phyloP scores from a whole-genome alignment of 495 filamentous ascomycete species.

The Podospora australis region DNA sequence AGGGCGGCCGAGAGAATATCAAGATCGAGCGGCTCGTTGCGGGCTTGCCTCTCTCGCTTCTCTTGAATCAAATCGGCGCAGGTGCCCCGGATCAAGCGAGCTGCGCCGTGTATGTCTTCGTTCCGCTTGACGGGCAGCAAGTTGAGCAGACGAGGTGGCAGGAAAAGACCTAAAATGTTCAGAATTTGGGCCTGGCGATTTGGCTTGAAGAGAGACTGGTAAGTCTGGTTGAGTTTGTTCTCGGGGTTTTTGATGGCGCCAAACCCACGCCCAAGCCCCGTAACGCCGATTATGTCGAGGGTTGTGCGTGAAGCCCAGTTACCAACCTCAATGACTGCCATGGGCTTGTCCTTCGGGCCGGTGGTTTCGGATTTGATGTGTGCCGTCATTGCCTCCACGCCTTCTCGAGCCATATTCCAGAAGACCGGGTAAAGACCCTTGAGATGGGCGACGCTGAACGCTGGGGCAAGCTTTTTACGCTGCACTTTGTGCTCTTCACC shows the following conservation, averaged over 20 bases:
- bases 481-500: conserved; percentile 81
- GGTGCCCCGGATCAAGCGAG: conserved; percentile 51
- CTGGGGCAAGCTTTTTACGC: conserved; percentile 73
- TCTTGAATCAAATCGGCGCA: conserved; percentile 60
- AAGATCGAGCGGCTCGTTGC: conserved; percentile 45
- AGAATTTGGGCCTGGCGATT: conserved; percentile 35
- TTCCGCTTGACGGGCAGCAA: conserved; percentile 63
- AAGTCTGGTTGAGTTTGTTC: conserved; percentile 61
- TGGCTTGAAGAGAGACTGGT: conserved; percentile 52
- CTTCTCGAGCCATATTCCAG: conserved; percentile 59
- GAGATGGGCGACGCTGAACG: conserved; percentile 78
- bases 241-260: conserved; percentile 57
- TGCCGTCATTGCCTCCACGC: conserved; percentile 41
- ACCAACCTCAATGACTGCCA: conserved; percentile 57
- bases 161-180: conserved; percentile 36
- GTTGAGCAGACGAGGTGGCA: conserved; percentile 45
- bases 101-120: conserved; percentile 48
- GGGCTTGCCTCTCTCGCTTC: conserved; percentile 57
- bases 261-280: conserved; percentile 78
- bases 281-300: conserved; percentile 80
- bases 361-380: conserved; percentile 14
- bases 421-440: conserved; percentile 82
- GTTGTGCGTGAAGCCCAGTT: conserved; percentile 67
- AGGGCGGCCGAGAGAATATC: conserved; percentile 85
- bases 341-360: conserved; percentile 31